Evolutionary conservation across 2,329 filamentous ascomycete species (phyloP), one percentile per base, ranked within the genome.

Genomic region (Neonectria magnoliae): DNA sequence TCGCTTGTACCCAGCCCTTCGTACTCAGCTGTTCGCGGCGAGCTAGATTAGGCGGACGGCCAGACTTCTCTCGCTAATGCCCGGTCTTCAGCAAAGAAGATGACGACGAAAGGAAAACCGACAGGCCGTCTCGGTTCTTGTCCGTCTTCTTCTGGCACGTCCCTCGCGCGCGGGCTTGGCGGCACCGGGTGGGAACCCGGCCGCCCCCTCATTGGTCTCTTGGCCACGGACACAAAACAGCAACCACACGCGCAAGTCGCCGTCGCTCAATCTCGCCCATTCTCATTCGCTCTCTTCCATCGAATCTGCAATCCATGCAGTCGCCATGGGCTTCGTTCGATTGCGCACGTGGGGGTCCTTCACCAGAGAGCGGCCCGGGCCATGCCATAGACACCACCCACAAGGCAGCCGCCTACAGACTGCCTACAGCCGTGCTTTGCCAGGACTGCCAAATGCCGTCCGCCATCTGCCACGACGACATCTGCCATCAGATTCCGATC

Each of bases 161-260:
- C 25, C 25, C 51, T 29, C 45, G 45, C 22, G 25, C 27, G 59
- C 65, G 62, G 60, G 58, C 61, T 57, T 61, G 69, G 61, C 67
- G 50, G 62, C 65, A 71, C 68, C 68, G 67, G 70, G 62, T 68
- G 55, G 10, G 22, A 51, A 70, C 64, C 68, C 68, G 70, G 68
- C 66, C 55, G 6, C 31, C 51, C 36, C 42, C 45, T 60, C 55
- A 68, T 68, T 70, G 62, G 70, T 25, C 44, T 33, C 31, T 29
- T 3, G 38, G 25, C 14, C 27, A 14, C 45, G 47, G 41, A 55
- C 57, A 65, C 58, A n/a, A 36, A 57, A 41, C 58, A 60, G 52
- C 64, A 71, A 60, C 64, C 65, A 52, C 25, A 44, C 66, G 57
- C 45, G 18, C 38, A 57, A 44, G 27, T 47, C 53, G 47, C 47